Conservation (phyloP, 1,139 yeast species). For the Sugiyamaella xylanicola region DNA sequence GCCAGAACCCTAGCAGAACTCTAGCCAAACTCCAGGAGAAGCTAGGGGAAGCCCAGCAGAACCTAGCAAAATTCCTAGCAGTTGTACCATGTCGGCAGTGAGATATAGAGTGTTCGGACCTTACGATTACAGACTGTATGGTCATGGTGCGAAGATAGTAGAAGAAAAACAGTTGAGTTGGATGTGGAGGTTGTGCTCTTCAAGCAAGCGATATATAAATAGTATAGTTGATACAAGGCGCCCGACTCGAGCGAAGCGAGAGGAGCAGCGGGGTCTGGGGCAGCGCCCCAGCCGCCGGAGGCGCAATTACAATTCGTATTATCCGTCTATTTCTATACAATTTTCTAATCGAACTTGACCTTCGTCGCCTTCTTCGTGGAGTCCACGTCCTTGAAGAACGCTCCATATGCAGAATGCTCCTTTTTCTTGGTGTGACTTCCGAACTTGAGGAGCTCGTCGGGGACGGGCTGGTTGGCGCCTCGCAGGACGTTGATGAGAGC, state of each 20-base stretch:
- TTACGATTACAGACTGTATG: too few species aligned
- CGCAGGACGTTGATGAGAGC: slow-evolving; percentile 88
- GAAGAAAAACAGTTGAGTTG: too few species aligned
- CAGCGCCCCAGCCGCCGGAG: slow-evolving; percentile 2
- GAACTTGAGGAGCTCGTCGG: slow-evolving; percentile 92
- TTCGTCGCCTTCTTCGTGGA: slow-evolving; percentile 86
- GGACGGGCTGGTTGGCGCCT: slow-evolving; percentile 94
- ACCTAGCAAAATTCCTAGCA: too few species aligned
- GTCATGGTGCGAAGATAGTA: too few species aligned
- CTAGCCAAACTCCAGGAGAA: too few species aligned
- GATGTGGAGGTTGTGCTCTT: too few species aligned
- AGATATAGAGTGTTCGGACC: too few species aligned
- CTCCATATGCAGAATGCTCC: slow-evolving; percentile 95
- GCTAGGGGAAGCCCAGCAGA: too few species aligned
- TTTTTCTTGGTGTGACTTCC: slow-evolving; percentile 98
- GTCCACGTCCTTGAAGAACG: slow-evolving; percentile 91
- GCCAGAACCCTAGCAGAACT: too few species aligned
- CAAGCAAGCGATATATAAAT: too few species aligned
- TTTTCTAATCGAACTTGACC: slow-evolving; percentile 61
- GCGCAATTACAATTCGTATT: neutral
- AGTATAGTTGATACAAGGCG: too few species aligned
- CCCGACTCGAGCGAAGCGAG: neutral
- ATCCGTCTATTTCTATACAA: neutral
- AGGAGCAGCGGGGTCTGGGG: slow-evolving; percentile 8
- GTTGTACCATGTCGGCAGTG: too few species aligned